Base-by-base conservation (phyloP, 768 basidiomycete genomes). In the Agaricus sinodeliciosus region DNA sequence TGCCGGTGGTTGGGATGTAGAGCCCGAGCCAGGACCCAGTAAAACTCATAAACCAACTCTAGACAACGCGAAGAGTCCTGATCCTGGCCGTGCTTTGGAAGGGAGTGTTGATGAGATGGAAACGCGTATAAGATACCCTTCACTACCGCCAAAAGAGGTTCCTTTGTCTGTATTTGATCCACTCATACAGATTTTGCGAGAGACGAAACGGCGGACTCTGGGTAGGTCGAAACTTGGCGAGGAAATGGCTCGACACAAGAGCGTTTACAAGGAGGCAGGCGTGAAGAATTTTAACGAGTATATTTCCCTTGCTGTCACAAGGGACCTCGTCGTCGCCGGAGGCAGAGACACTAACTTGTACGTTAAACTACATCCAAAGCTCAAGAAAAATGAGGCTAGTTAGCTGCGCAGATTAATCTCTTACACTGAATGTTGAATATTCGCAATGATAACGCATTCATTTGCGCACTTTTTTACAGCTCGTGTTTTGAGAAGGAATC, bases 221-320 rank as follows among this genome's bases (percentile, higher is more conserved):
- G 43, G 42, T 6, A 53, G 52, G 28, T 40, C 57, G 11, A 26
- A 6, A 26, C 13, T 55, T 7, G 57, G 48, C 25, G 54, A 44
- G n/a, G 26, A 45, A 13, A 18, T 51, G 15, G 34, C 26, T 9
- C 49, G 46, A 11, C 16, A 42, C 9, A 48, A 31, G 35, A 34
- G 12, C 2, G 25, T 55, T 15, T 57, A 57, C 26, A 45, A 35
- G 22, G 43, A 42, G 15, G 53, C 49, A 9, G 49, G 53, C 11
- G 52, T 57, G 40, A 49, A 34, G 9, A 36, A 25, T 11, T 57
- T 57, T 45, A 28, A 26, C 16, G 42, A 54, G 34, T 54, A 57
- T 28, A 45, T 57, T 25, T 52, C 51, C 5, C 40, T 54, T 42
- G 56, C 56, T 1, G 51, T 36, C 28, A 48, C 18, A 12, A 39